phyloP scores from a whole-genome alignment of 2,329 filamentous ascomycete genomes.

The Harringtonia lauricola region DNA sequence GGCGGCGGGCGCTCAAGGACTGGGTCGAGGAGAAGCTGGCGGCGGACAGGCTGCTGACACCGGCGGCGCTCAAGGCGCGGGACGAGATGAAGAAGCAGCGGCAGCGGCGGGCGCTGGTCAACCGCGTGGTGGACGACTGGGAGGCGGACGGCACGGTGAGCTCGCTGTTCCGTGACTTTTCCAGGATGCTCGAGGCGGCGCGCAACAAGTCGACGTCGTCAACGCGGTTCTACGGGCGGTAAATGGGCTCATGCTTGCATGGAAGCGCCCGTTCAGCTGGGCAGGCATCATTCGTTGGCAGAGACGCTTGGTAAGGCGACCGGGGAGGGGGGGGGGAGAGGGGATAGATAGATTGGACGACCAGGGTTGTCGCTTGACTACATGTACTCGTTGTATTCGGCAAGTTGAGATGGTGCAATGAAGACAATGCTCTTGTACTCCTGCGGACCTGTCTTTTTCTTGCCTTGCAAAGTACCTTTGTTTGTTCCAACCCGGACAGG shows the following conservation, averaged over 20 bases:
- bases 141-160: conserved; percentile 44
- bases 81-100: conserved; percentile 50
- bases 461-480: no score
- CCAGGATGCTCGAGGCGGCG: conserved; percentile 47
- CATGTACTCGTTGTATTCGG: no score
- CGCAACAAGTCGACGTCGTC: conserved; percentile 27
- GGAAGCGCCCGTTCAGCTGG: background rate
- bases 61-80: conserved; percentile 47
- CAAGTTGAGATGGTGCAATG: no score
- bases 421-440: no score
- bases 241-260: background rate
- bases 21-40: conserved; percentile 56
- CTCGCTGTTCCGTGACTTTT: conserved; percentile 55
- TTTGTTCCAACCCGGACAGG: no score
- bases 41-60: conserved; percentile 42
- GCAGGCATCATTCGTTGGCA: background rate
- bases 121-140: conserved; percentile 56
- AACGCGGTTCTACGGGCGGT: conserved; percentile 7
- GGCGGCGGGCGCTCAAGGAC: conserved; percentile 63
- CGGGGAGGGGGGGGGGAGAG: no score
- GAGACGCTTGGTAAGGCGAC: no score
- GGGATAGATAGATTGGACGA: no score
- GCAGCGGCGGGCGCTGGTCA: conserved; percentile 47
- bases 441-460: no score
- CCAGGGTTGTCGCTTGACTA: no score